These are phyloP conservation scores for Hevea brasiliensis DNA, from an alignment of 345 rosid species.

Conservation along the genomic window DNA sequence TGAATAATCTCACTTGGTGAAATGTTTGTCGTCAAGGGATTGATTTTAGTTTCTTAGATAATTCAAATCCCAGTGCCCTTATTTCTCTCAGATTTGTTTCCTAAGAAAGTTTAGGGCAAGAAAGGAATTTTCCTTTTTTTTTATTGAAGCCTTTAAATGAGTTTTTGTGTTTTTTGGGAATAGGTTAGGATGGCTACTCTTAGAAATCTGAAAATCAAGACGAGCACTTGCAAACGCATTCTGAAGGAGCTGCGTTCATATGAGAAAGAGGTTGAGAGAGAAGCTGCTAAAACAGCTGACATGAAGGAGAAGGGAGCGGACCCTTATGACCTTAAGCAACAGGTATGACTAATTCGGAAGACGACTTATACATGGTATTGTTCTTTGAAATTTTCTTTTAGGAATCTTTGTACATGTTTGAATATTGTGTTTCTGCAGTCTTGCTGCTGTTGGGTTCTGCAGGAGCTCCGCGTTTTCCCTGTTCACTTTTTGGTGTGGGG, in stretches of 20 bases:
- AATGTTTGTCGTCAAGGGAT: no score
- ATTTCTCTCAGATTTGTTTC: not conserved
- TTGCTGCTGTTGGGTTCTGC: not conserved
- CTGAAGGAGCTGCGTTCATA: conserved; percentile 81
- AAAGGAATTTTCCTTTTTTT: not conserved
- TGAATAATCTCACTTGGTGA: not conserved
- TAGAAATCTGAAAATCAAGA: conserved; percentile 75
- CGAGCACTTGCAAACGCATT: conserved; percentile 74
- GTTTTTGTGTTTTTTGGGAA: conserved; percentile 9
- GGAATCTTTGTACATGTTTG: not conserved
- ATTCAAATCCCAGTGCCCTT: not conserved
- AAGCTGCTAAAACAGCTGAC: conserved; percentile 78
- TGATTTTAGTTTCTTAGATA: not conserved
- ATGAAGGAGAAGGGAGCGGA: conserved; percentile 94
- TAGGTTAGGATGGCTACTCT: conserved; percentile 54
- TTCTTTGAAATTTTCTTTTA: not conserved
- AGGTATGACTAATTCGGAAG: conserved; percentile 42
- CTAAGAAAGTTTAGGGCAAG: not conserved
- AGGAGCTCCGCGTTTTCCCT: not conserved
- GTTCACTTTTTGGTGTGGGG: not conserved
- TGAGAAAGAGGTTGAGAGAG: conserved; percentile 92
- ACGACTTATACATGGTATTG: not conserved
- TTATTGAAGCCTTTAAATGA: no score
- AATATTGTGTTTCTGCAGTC: not conserved
- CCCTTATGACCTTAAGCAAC: conserved; percentile 91